A percentile compares a stretch with the other conserved stretches of the same genome.
These are phyloP conservation scores for Calonectria leucothoes DNA, from an alignment of 2,329 filamentous ascomycete species.

Conservation along the genomic window DNA sequence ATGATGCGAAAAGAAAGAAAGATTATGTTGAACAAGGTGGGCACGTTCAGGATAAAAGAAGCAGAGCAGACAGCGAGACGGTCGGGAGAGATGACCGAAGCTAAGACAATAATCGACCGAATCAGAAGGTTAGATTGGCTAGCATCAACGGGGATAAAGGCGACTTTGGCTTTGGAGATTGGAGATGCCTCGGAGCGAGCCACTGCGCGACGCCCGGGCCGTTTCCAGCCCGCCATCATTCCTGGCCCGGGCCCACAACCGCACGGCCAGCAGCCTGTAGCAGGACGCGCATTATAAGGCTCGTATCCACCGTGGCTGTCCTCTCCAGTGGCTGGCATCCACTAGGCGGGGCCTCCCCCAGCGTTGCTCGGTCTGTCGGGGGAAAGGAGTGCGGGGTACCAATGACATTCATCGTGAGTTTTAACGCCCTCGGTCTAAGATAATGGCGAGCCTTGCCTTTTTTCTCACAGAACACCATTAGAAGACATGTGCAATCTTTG, in stretches of 20 bases:
- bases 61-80: background rate
- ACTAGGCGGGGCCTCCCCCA: conserved; percentile 5
- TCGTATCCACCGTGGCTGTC: background rate
- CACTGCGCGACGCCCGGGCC: background rate
- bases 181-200: conserved; percentile 19
- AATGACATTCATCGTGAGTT: background rate
- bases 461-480: background rate
- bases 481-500: background rate
- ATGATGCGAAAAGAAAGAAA: background rate
- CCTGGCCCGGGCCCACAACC: conserved; percentile 24
- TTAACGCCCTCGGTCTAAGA: conserved; percentile 30
- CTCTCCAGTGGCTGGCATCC: conserved; percentile 5
- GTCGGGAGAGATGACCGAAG: background rate
- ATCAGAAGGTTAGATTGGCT: background rate
- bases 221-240: background rate
- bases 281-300: conserved; percentile 34
- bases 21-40: background rate
- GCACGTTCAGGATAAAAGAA: background rate
- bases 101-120: background rate
- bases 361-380: conserved; percentile 39
- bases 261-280: conserved; percentile 31
- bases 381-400: conserved; percentile 38
- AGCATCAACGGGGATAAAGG: background rate
- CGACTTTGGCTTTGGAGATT: conserved; percentile 4
- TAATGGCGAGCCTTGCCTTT: conserved; percentile 1